Evolutionary conservation across 148 eudicot species (phyloP).

Genomic region (Pouteria glomerata): DNA sequence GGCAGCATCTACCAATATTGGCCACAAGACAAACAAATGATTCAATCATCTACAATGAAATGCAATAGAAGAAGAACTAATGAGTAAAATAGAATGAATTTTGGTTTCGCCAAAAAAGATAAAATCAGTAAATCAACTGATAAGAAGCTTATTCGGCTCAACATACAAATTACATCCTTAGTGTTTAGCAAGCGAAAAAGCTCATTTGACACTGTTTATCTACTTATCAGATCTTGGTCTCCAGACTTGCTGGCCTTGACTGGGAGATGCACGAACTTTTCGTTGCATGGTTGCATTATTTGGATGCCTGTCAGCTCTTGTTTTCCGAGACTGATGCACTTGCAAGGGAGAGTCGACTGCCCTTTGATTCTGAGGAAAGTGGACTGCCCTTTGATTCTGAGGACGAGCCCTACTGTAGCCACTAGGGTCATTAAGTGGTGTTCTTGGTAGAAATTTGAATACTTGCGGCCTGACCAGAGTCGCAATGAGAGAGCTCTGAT

Average conservation of each 20-base stretch:
- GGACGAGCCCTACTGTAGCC: slow-evolving; percentile 14
- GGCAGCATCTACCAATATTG: too few species aligned
- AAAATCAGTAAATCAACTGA: neutral
- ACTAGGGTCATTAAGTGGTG: slow-evolving; percentile 12
- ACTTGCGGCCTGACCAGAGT: slow-evolving; percentile 35
- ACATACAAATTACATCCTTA: neutral
- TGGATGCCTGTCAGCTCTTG: slow-evolving; percentile 16
- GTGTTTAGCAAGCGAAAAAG: neutral
- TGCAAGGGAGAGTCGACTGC: slow-evolving; percentile 12
- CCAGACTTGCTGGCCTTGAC: slow-evolving; percentile 32
- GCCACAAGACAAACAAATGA: too few species aligned
- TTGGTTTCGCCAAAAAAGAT: neutral
- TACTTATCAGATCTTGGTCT: slow-evolving; percentile 35
- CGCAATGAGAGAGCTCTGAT: slow-evolving; percentile 24
- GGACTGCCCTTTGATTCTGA: slow-evolving; percentile 5
- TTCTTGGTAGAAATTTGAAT: slow-evolving; percentile 21
- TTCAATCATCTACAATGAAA: neutral
- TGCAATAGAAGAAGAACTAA: neutral
- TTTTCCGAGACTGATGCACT: slow-evolving; percentile 17
- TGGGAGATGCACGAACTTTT: slow-evolving; percentile 12
- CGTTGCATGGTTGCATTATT: slow-evolving; percentile 6
- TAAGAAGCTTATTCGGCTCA: too few species aligned
- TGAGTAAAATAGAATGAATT: too few species aligned
- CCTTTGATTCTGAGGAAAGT: slow-evolving; percentile 12
- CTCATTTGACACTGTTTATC: neutral